Conservation (phyloP, 139 green algal genomes). For the Tetraselmis chui region DNA sequence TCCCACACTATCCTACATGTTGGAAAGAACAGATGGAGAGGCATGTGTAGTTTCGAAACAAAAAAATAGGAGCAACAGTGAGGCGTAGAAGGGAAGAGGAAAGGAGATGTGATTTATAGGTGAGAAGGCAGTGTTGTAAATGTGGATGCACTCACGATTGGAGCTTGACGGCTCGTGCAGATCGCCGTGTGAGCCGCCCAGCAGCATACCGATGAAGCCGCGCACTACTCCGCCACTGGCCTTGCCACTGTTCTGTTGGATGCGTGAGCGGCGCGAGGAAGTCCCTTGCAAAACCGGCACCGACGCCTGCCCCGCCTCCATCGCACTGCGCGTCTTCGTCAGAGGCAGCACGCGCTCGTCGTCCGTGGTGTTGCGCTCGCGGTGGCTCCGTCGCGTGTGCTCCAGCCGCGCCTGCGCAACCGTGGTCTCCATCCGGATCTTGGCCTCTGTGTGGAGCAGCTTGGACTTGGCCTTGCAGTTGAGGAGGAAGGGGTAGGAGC, state of each 20-base stretch:
- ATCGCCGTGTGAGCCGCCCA: not conserved
- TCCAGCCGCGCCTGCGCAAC: conserved; percentile 63
- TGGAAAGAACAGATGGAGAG: too few species aligned
- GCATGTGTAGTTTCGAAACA: too few species aligned
- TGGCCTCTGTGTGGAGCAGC: conserved; percentile 70
- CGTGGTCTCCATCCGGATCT: conserved; percentile 62
- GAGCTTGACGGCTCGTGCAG: not conserved
- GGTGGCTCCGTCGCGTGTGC: conserved; percentile 19
- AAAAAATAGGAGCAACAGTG: too few species aligned
- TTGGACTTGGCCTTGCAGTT: conserved; percentile 80
- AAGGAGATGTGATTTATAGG: too few species aligned
- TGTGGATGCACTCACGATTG: too few species aligned
- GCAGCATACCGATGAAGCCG: not conserved
- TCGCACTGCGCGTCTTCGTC: not conserved
- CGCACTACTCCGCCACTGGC: not conserved
- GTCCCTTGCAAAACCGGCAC: not conserved
- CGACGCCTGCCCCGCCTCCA: not conserved
- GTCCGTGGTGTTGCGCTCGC: not conserved
- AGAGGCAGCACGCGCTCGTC: conserved; percentile 49
- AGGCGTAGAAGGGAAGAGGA: too few species aligned
- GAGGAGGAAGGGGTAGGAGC: conserved; percentile 87
- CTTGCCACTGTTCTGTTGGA: not conserved
- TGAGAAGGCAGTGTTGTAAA: too few species aligned
- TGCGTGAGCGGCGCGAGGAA: not conserved
- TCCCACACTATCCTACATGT: too few species aligned